phyloP scores from a whole-genome alignment of 495 filamentous ascomycete genomes.

The Opeltia flavorubescens region DNA sequence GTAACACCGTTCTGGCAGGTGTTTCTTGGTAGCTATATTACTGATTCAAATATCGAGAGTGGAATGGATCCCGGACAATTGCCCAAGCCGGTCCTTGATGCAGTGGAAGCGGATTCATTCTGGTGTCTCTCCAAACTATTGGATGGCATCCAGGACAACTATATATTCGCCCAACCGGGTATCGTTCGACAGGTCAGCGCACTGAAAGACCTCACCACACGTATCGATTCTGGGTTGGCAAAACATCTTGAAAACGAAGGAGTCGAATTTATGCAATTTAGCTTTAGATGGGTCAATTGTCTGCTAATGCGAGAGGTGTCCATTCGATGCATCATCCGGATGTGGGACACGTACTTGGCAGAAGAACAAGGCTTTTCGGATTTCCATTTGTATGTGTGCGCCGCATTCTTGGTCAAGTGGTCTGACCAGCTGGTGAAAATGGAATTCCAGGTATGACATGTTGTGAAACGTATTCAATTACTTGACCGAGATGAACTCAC shows the following conservation, averaged over 20 bases:
- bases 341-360: constrained; percentile 99
- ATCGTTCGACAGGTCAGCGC: constrained; percentile 88
- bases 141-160: constrained; percentile 97
- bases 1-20: constrained; percentile 97
- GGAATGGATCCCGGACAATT: constrained; percentile 95
- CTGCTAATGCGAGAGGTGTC: constrained; percentile 94
- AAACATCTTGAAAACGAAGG: constrained; percentile 80
- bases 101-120: constrained; percentile 94
- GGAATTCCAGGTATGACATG: constrained; percentile 59
- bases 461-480: background rate
- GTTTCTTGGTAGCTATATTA: constrained; percentile 87
- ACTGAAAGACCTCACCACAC: constrained; percentile 71
- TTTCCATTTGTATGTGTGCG: constrained; percentile 96
- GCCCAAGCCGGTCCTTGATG: constrained; percentile 80
- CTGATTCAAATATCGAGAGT: constrained; percentile 76
- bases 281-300: constrained; percentile 99
- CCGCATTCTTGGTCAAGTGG: constrained; percentile 98
- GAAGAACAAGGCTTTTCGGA: constrained; percentile 97
- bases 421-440: constrained; percentile 87
- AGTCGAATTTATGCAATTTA: constrained; percentile 98
- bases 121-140: constrained; percentile 96
- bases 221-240: constrained; percentile 74
- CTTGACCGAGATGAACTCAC: background rate
- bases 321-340: constrained; percentile 87
- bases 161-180: constrained; percentile 91